phyloP scores from a whole-genome alignment of 257 asterid genomes.

The Paulownia fortunei region DNA sequence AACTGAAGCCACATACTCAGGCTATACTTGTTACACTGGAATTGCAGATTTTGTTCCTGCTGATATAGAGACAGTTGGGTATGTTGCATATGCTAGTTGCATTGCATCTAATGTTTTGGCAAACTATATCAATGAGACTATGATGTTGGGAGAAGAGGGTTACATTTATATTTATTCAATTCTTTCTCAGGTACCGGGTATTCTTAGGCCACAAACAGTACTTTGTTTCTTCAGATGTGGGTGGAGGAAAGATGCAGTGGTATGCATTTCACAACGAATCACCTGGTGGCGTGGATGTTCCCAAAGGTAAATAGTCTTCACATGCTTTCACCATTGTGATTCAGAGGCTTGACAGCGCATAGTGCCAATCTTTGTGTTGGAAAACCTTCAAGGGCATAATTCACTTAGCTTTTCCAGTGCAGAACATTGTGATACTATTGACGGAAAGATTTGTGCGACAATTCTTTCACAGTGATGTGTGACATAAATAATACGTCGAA shows the following conservation, averaged over 20 bases:
- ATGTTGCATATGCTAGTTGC: slow-evolving; percentile 29
- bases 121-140: not conserved
- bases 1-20: slow-evolving; percentile 71
- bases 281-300: slow-evolving; percentile 75
- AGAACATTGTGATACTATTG: not conserved
- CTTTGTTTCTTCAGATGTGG: slow-evolving; percentile 98
- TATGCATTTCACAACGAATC: slow-evolving; percentile 89
- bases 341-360: not conserved
- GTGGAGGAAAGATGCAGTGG: slow-evolving; percentile 99
- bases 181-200: slow-evolving; percentile 80
- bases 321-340: not conserved
- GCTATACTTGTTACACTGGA: slow-evolving; percentile 98
- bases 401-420: too few species aligned
- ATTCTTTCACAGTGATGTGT: too few species aligned
- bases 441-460: too few species aligned
- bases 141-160: not conserved
- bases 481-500: not conserved
- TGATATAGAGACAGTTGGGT: slow-evolving; percentile 97
- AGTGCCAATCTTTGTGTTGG: too few species aligned
- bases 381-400: too few species aligned
- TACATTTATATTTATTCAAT: slow-evolving; percentile 6
- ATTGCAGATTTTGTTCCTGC: slow-evolving; percentile 95
- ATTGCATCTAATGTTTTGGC: not conserved
- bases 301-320: slow-evolving; percentile 51
- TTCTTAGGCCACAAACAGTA: slow-evolving; percentile 96